Evolutionary conservation across 2,329 filamentous ascomycete genomes (phyloP), one percentile per base, ranked within the genome.

Genomic region (Fonsecaea nubica): DNA sequence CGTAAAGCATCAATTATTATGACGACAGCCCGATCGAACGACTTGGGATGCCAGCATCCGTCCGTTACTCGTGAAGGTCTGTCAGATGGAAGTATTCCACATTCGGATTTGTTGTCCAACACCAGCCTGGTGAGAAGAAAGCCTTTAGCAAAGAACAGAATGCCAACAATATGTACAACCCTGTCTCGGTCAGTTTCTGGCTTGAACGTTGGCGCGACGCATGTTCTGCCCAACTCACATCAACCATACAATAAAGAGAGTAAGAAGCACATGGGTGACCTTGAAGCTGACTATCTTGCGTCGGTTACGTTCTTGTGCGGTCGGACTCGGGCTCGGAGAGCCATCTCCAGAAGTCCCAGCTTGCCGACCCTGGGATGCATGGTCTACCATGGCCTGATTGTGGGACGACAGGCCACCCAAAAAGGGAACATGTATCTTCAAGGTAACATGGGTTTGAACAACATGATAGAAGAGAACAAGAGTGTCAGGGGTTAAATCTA

Each of bases 1-100:
- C 95, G 90, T 65, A 99, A 84, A 61, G 95, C 95, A 78, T 99
- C 95, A 65, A 99, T 90, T 58, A 99, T 82, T 63, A 99, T 86
- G 30, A 99, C 86, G 55, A 99, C 89, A 10, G 94, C 93, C 76
- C 93, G 95, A 69, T 96, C 87, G 76, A 98, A 99, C 1, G 89
- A 92, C 81, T 92, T 96, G 38, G 93, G 92, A 77, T 98, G 93
- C 95, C 95, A 99, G 84, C 95, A 99, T 71, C 95, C 95, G 64
- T 85, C 83, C 25, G 86, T 77, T 25, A 78, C 77, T 45, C 80
- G 80, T 1, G 79, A 72, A 18, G 71, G 74, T 65, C 81, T n/a
- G 25, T 64, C 71, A 77, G 74, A 67, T 30, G 95, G 94, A 58
- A 91, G 88, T 50, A 82, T 78, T 10, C 82, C 80, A 77, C 92